Conservation (phyloP, 2,329 filamentous ascomycete species). For the Magnaporthiopsis rhizophila region DNA sequence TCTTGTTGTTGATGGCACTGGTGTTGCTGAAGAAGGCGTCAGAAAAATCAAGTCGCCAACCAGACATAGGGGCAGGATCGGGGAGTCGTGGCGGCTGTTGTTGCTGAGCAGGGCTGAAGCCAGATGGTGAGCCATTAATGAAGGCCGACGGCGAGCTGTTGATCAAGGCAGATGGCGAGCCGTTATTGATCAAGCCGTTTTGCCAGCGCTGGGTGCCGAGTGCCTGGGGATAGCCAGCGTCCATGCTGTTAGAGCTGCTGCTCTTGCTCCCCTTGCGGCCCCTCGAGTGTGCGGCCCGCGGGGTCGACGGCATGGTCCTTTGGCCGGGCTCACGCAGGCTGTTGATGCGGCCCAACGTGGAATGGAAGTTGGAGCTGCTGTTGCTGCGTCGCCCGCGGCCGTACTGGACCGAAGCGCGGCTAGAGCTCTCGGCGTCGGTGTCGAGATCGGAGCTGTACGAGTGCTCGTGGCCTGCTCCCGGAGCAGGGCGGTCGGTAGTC, state of each 20-base stretch:
- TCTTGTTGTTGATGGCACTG: neutral
- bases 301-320: slow-evolving; percentile 30
- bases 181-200: slow-evolving; percentile 31
- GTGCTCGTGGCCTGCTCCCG: slow-evolving; percentile 32
- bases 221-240: slow-evolving; percentile 52
- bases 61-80: neutral
- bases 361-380: slow-evolving; percentile 66
- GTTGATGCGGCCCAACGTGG: slow-evolving; percentile 52
- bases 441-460: slow-evolving; percentile 58
- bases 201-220: slow-evolving; percentile 51
- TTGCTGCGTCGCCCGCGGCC: slow-evolving; percentile 65
- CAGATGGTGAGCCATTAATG: slow-evolving; percentile 51
- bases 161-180: slow-evolving; percentile 59
- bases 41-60: slow-evolving; percentile 41
- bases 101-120: slow-evolving; percentile 61
- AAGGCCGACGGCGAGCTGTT: slow-evolving; percentile 57
- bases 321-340: slow-evolving; percentile 46
- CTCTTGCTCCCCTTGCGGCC: slow-evolving; percentile 59
- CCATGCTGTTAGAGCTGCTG: slow-evolving; percentile 59
- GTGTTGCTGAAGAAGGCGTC: slow-evolving; percentile 33
- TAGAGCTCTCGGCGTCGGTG: slow-evolving; percentile 48
- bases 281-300: slow-evolving; percentile 37
- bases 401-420: slow-evolving; percentile 41
- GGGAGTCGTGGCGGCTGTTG: slow-evolving; percentile 12
- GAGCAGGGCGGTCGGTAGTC: slow-evolving; percentile 16